Evolutionary conservation across 208 protist genomes (phyloP), one percentile per base, ranked within the genome.

Genomic region (Trypanosoma avium): DNA sequence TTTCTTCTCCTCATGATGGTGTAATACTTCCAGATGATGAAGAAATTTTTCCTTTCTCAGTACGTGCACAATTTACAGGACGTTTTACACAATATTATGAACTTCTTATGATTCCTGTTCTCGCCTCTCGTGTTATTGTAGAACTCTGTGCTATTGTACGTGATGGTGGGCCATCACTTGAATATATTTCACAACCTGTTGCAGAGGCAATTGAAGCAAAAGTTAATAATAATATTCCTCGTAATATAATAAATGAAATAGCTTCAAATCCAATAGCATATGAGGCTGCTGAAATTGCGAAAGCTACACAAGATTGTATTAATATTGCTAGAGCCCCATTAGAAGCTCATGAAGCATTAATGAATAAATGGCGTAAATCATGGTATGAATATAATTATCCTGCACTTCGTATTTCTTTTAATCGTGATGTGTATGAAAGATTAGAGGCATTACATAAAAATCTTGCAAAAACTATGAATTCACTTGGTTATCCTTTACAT

Each of bases 71-170:
- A 3, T 77, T 52, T 15, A 33, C 74, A 1, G 89, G 89, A 0
- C 47, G 71, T 40, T 87, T 88, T 48, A 72, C 77, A 33, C 70
- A 77, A 60, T 73, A 79, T 17, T 86, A 86, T 47, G 85, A 95
- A 59, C 73, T 95, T n/a, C 82, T 95, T 53, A 92, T 84, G 21
- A 73, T 95, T 15, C 89, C 89, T 5, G 69, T 79, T 24, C 49
- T 70, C 10, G 67, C 70, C n/a, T 68, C 75, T 30, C 86, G 79
- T 21, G 73, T 91, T 29, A 53, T 95, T 27, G 33, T 95, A 13
- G 75, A 86, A 27, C 69, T 95, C 35, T 69, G 72, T 27, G 84
- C 79, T 13, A 43, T 91, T 47, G 71, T 91, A 22, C 46, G 61
- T 36, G 32, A 64, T 19, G 35, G 26, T 17, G 71, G 72, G 8